phyloP scores from a whole-genome alignment of 2,329 filamentous ascomycete genomes.

The Colletotrichum musicola region DNA sequence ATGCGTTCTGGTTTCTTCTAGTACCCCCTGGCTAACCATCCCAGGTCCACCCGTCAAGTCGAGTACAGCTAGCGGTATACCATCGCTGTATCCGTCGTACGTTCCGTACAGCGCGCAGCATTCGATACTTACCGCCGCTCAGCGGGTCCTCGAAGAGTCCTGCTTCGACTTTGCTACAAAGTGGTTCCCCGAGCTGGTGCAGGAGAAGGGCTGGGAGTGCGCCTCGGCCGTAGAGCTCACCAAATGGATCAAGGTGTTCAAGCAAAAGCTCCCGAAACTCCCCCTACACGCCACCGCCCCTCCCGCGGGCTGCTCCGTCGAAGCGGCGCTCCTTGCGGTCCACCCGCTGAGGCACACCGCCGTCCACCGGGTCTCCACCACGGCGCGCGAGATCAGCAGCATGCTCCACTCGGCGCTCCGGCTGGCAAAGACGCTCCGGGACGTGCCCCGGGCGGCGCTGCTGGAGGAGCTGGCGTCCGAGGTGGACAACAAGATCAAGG shows the following conservation, averaged over 20 bases:
- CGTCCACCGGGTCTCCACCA: slow-evolving; percentile 48
- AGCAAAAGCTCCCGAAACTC: slow-evolving; percentile 42
- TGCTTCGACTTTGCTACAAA: slow-evolving; percentile 53
- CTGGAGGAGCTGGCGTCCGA: slow-evolving; percentile 47
- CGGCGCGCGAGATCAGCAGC: slow-evolving; percentile 44
- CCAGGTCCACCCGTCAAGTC: too few species aligned
- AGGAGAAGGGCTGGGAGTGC: slow-evolving; percentile 48
- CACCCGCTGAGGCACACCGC: slow-evolving; percentile 47
- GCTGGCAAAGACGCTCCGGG: slow-evolving; percentile 46
- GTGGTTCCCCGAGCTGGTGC: slow-evolving; percentile 47
- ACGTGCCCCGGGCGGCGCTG: slow-evolving; percentile 44
- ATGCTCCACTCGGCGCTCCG: slow-evolving; percentile 45
- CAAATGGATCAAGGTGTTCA: slow-evolving; percentile 47
- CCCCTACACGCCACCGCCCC: slow-evolving; percentile 41
- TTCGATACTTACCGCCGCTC: slow-evolving; percentile 50
- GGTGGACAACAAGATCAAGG: slow-evolving; percentile 46
- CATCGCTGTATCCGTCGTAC: slow-evolving; percentile 47
- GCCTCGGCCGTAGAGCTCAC: slow-evolving; percentile 52
- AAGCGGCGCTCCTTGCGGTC: not conserved
- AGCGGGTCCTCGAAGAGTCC: slow-evolving; percentile 52
- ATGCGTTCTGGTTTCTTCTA: not conserved
- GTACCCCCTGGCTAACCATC: too few species aligned
- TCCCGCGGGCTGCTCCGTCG: slow-evolving; percentile 14
- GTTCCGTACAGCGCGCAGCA: slow-evolving; percentile 53
- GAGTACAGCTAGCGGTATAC: not conserved